phyloP scores from a whole-genome alignment of 108 stramenopile genomes.

The Fistulifera solaris region DNA sequence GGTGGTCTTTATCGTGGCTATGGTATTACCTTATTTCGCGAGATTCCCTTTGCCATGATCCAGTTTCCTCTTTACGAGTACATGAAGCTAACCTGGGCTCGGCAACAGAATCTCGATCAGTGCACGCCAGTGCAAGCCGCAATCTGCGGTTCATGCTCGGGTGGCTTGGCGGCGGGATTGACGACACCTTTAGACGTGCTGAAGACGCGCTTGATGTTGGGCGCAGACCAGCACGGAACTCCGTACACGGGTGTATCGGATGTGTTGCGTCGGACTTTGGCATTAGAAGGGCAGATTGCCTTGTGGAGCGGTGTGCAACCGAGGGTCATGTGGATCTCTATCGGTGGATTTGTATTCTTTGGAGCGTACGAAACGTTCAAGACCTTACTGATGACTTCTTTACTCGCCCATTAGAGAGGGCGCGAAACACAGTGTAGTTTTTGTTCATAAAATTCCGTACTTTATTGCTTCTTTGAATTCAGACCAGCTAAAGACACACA shows the following conservation, averaged over 20 bases:
- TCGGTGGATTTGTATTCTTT: constrained; percentile 99
- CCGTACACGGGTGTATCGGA: constrained; percentile 54
- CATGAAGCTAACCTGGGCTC: constrained; percentile 48
- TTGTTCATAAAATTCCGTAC: constrained; percentile 6
- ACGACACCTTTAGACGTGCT: constrained; percentile 90
- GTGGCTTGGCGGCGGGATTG: constrained; percentile 74
- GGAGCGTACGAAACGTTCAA: constrained; percentile 84
- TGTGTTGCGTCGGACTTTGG: constrained; percentile 39
- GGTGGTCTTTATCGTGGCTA: constrained; percentile 83
- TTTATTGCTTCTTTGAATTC: no score
- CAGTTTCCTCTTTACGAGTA: constrained; percentile 86
- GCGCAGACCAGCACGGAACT: constrained; percentile 59
- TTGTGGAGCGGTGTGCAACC: constrained; percentile 88
- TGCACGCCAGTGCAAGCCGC: constrained; percentile 64
- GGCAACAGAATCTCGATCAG: constrained; percentile 16
- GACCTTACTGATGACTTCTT: not conserved
- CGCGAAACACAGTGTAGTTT: not conserved
- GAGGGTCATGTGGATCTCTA: constrained; percentile 94
- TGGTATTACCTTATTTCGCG: constrained; percentile 82
- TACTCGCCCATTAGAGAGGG: not conserved
- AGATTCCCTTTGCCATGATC: constrained; percentile 87
- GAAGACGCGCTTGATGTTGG: constrained; percentile 85
- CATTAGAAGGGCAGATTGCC: constrained; percentile 30
- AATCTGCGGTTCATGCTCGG: constrained; percentile 66
- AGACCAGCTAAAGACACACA: no score